Conservation (phyloP, 2,329 filamentous ascomycete genomes). For the Talaromyces atroroseus region DNA sequence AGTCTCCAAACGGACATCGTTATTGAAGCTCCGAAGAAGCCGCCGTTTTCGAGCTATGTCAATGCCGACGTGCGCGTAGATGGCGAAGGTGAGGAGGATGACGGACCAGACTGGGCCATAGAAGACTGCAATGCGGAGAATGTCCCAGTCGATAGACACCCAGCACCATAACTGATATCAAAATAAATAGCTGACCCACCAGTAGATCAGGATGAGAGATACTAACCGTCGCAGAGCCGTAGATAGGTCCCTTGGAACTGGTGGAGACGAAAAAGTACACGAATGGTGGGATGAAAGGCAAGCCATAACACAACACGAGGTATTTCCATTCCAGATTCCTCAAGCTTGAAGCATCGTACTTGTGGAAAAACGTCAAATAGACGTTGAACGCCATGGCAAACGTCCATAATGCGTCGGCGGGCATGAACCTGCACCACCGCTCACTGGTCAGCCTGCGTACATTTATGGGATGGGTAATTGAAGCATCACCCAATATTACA, state of each 20-base stretch:
- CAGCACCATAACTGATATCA: constrained; percentile 72
- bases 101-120: constrained; percentile 51
- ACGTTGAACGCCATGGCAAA: constrained; percentile 81
- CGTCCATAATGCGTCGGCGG: constrained; percentile 70
- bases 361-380: constrained; percentile 72
- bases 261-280: constrained; percentile 61
- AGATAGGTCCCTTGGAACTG: constrained; percentile 53
- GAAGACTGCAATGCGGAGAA: constrained; percentile 67
- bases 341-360: constrained; percentile 61
- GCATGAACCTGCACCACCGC: constrained; percentile 59
- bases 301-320: constrained; percentile 62
- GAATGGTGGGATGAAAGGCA: constrained; percentile 65
- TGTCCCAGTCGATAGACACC: constrained; percentile 62
- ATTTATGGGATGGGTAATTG: neutral
- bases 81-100: constrained; percentile 34
- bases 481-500: too few relatives aligned
- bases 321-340: constrained; percentile 67
- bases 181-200: neutral
- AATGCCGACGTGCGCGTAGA: constrained; percentile 37
- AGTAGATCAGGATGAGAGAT: neutral
- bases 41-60: constrained; percentile 51
- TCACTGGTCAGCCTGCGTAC: neutral
- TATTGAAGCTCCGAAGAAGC: constrained; percentile 53
- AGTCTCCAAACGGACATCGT: constrained; percentile 38
- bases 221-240: constrained; percentile 62